Evolutionary conservation across 2,329 filamentous ascomycete species (phyloP).

Genomic region (Penicillium griseofulvum): DNA sequence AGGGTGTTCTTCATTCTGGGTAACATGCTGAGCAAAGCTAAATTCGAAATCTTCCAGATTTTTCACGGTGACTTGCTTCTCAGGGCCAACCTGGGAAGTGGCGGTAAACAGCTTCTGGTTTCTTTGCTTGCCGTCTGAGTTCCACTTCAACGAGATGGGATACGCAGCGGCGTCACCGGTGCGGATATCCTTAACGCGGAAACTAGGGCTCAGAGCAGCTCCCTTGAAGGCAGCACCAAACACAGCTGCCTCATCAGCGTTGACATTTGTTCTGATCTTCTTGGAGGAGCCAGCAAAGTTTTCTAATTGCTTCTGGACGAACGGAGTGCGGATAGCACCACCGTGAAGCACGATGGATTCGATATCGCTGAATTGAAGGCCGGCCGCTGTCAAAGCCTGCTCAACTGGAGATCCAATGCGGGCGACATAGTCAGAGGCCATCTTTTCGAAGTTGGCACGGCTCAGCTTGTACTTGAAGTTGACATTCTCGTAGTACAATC

Average conservation of each 20-base stretch:
- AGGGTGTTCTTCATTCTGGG: constrained; percentile 48
- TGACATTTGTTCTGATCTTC: constrained; percentile 90
- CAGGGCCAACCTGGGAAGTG: constrained; percentile 69
- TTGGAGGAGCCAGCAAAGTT: constrained; percentile 66
- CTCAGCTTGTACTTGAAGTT: constrained; percentile 91
- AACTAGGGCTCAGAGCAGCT: constrained; percentile 86
- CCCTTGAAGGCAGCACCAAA: constrained; percentile 95
- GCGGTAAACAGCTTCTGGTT: constrained; percentile 82
- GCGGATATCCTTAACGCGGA: constrained; percentile 96
- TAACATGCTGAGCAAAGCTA: constrained; percentile 69
- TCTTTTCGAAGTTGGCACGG: constrained; percentile 75
- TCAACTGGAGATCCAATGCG: constrained; percentile 69
- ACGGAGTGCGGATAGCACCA: constrained; percentile 84
- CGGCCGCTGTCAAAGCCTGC: constrained; percentile 70
- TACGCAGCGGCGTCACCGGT: constrained; percentile 75
- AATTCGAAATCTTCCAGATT: constrained; percentile 79
- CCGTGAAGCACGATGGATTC: constrained; percentile 92
- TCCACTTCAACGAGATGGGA: constrained; percentile 72
- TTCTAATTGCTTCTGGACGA: constrained; percentile 88
- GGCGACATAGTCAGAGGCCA: constrained; percentile 65
- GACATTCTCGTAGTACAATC: constrained; percentile 77
- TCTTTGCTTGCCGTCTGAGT: constrained; percentile 65
- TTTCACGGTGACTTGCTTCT: constrained; percentile 81
- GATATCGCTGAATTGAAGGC: constrained; percentile 70
- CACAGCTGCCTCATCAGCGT: constrained; percentile 93